Evolutionary conservation across 345 rosid genomes (phyloP), one percentile per base, ranked within the genome.

Genomic region (Turritis glabra): DNA sequence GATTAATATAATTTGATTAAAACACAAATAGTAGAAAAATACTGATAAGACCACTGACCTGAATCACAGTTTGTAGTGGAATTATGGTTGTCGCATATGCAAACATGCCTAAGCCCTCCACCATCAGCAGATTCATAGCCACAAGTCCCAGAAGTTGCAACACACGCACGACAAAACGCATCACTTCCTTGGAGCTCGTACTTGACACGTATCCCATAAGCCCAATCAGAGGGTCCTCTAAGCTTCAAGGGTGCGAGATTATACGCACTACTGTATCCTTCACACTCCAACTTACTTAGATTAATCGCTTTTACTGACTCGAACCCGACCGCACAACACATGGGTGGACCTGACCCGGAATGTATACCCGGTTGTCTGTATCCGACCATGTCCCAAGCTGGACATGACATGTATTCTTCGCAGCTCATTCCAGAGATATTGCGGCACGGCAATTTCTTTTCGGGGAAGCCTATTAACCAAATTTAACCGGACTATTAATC

Each of bases 341-440:
- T 87, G 0, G 96, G 96, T 1, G 97, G 97, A 40, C 89, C 85
- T 1, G 82, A 74, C 14, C 80, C 32, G 30, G 72, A 64, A 0
- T 26, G 19, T 12, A 53, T 18, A 51, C 84, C 80, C 8, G 64
- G 56, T 11, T 54, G 55, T 67, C 80, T 74, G 3, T 73, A 82
- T 18, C 92, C 92, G 5, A 84, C 69, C 41, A 84, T 47, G 19
- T 41, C 79, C 98, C 98, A 94, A 0, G 86, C 91, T 1, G 91
- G 92, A 63, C 97, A 95, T 2, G 73, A 81, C 33, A 84, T 86
- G 75, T 92, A 92, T 30, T 90, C 96, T 77, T 90, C 96, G 15
- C 96, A 95, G 18, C 99, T 92, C 97, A 90, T 92, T 0, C 96
- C 97, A 1, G 97, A 91, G 22, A 95, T 89, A 27, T 95, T 95